Evolutionary conservation across 306 rosid genomes (phyloP).

Genomic region (Neltuma alba): DNA sequence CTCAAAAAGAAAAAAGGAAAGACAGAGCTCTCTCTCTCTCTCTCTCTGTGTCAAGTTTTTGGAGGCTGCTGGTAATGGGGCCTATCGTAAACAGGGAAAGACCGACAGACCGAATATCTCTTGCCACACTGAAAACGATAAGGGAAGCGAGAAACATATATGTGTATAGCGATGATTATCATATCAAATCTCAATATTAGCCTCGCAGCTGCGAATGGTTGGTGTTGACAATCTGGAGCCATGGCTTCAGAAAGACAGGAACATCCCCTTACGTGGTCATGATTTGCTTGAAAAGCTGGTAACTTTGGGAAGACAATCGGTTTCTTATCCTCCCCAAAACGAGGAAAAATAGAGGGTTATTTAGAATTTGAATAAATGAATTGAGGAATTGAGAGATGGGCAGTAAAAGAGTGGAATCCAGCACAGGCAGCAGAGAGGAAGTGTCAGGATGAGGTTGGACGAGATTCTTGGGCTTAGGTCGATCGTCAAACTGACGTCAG

Average conservation of each 20-base stretch:
- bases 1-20: background rate
- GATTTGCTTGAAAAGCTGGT: background rate
- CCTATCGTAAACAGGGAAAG: background rate
- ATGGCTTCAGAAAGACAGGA: background rate
- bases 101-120: background rate
- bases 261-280: background rate
- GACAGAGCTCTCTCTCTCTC: background rate
- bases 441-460: background rate
- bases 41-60: background rate
- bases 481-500: background rate
- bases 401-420: background rate
- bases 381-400: background rate
- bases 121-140: background rate
- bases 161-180: background rate
- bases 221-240: background rate
- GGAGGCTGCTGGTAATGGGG: background rate
- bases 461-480: background rate
- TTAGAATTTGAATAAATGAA: background rate
- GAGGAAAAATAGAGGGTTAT: too few relatives aligned
- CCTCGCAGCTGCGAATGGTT: background rate
- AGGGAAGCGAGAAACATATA: background rate
- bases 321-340: background rate
- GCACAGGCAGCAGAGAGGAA: too few relatives aligned
- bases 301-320: background rate
- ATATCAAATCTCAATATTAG: background rate